phyloP scores from a whole-genome alignment of 2,329 filamentous ascomycete genomes.

The Alternaria solani region DNA sequence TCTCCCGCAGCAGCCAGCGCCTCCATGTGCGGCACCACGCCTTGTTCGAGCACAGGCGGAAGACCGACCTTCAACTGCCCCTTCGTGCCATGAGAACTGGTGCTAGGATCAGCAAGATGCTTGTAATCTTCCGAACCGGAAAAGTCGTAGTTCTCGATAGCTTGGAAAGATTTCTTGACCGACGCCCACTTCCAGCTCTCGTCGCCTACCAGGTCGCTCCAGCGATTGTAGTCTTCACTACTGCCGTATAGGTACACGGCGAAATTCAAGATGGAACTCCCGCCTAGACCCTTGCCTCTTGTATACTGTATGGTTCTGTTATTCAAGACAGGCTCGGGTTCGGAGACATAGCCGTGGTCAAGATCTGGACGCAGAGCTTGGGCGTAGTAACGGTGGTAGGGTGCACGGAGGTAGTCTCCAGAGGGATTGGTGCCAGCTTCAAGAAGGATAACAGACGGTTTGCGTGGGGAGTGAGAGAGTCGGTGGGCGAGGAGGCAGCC shows the following conservation, averaged over 20 bases:
- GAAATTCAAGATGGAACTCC: constrained; percentile 58
- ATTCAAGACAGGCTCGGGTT: constrained; percentile 42
- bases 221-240: constrained; percentile 68
- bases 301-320: constrained; percentile 54
- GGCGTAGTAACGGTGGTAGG: constrained; percentile 63
- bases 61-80: constrained; percentile 38
- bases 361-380: constrained; percentile 57
- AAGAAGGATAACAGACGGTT: constrained; percentile 65
- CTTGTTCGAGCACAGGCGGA: constrained; percentile 66
- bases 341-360: constrained; percentile 60
- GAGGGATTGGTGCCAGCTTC: constrained; percentile 67
- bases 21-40: constrained; percentile 62
- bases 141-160: constrained; percentile 63
- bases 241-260: constrained; percentile 58
- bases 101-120: constrained; percentile 59
- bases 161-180: constrained; percentile 61
- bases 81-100: constrained; percentile 57
- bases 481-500: constrained; percentile 64
- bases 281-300: constrained; percentile 60
- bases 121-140: constrained; percentile 37
- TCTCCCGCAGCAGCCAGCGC: constrained; percentile 65
- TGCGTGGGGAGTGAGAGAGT: constrained; percentile 58
- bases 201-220: constrained; percentile 65
- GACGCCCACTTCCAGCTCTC: constrained; percentile 64
- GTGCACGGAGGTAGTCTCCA: constrained; percentile 49